A percentile compares a stretch with the other conserved stretches of the same genome.
phyloP scores from a whole-genome alignment of 495 filamentous ascomycete genomes.

The Penicillium fimorum region DNA sequence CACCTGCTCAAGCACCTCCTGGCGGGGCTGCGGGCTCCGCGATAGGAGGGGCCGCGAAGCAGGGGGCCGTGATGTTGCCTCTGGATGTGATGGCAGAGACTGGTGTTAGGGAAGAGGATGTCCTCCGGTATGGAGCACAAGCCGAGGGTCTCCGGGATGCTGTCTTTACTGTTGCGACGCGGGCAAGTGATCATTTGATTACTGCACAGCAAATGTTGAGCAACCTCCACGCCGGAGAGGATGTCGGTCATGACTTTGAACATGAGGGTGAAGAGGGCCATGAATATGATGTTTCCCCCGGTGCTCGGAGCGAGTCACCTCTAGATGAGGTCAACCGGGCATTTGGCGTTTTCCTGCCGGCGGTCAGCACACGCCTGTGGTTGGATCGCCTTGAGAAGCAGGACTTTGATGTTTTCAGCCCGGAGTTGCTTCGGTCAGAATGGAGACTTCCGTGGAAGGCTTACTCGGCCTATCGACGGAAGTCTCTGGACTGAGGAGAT shows the following conservation, averaged over 20 bases:
- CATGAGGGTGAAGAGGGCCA: slow-evolving; percentile 77
- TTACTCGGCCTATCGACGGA: slow-evolving; percentile 65
- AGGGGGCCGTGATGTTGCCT: slow-evolving; percentile 73
- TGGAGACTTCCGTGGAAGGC: slow-evolving; percentile 89
- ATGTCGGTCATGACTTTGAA: slow-evolving; percentile 81
- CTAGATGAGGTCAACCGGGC: slow-evolving; percentile 59
- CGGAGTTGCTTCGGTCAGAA: slow-evolving; percentile 62
- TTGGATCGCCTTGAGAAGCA: slow-evolving; percentile 69
- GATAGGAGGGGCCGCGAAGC: slow-evolving; percentile 38
- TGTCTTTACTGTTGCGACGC: slow-evolving; percentile 86
- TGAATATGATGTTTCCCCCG: slow-evolving; percentile 45
- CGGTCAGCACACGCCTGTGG: slow-evolving; percentile 74
- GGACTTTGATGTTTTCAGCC: slow-evolving; percentile 80
- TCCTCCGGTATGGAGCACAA: slow-evolving; percentile 72
- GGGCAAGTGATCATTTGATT: slow-evolving; percentile 92
- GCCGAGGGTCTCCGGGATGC: slow-evolving; percentile 82
- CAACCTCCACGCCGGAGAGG: slow-evolving; percentile 67
- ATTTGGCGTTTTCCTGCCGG: slow-evolving; percentile 78
- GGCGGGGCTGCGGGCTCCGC: slow-evolving; percentile 22
- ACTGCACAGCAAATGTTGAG: slow-evolving; percentile 89
- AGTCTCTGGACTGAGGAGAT: slow-evolving; percentile 49
- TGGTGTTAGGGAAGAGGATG: slow-evolving; percentile 80
- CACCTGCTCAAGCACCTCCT: slow-evolving; percentile 54
- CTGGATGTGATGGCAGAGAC: slow-evolving; percentile 84
- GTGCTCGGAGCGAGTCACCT: slow-evolving; percentile 40